Conservation (phyloP, 306 rosid species). For the Quercus mongolica region DNA sequence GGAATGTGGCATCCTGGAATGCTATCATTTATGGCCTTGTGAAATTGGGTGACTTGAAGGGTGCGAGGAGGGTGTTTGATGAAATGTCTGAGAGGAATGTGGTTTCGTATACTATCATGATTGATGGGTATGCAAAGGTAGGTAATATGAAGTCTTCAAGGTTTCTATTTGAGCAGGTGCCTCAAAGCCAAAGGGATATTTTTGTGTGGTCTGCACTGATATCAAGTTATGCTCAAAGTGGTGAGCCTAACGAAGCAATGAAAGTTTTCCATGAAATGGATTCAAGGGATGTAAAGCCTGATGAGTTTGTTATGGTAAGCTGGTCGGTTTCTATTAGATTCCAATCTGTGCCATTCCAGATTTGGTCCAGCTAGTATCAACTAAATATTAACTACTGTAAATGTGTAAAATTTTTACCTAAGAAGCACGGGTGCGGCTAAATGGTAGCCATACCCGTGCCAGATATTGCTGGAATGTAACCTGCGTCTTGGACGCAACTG, state of each 20-base stretch:
- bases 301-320: constrained; percentile 52
- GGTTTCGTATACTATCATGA: constrained; percentile 65
- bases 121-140: constrained; percentile 69
- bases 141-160: constrained; percentile 67
- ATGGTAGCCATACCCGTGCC: too few species aligned
- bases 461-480: too few species aligned
- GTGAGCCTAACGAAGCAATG: constrained; percentile 49
- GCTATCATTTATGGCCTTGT: too few species aligned
- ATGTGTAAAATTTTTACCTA: too few species aligned
- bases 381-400: too few species aligned
- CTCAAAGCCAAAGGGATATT: constrained; percentile 48
- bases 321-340: constrained; percentile 62
- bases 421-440: too few species aligned
- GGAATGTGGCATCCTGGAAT: too few species aligned
- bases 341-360: constrained; percentile 20
- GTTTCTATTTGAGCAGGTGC: constrained; percentile 45
- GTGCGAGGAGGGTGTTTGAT: too few species aligned
- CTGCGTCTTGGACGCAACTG: too few species aligned
- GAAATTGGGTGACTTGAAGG: too few species aligned
- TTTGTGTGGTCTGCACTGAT: constrained; percentile 70
- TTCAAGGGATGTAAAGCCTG: constrained; percentile 50
- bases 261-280: constrained; percentile 51
- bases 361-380: constrained; percentile 21
- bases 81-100: constrained; percentile 63
- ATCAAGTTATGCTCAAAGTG: constrained; percentile 64